Conservation (phyloP, 2,329 filamentous ascomycete genomes). For the Aspergillus aculeatus region DNA sequence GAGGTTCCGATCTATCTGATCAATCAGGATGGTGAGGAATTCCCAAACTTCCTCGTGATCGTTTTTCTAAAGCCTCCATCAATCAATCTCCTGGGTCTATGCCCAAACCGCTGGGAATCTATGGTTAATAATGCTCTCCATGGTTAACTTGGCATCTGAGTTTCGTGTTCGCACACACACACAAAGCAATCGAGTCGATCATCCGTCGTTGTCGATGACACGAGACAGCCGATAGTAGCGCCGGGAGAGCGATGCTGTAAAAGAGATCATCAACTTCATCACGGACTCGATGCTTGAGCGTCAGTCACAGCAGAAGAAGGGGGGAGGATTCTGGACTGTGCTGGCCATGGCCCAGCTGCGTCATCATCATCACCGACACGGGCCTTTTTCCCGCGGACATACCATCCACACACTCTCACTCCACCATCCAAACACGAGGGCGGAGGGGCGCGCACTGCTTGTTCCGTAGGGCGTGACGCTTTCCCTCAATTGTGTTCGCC, state of each 20-base stretch:
- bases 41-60: background rate
- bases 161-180: background rate
- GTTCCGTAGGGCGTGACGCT: background rate
- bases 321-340: no score
- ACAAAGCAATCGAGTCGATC: background rate
- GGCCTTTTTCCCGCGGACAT: background rate
- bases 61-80: background rate
- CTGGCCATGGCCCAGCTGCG: background rate
- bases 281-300: background rate
- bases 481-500: background rate
- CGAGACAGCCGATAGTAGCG: background rate
- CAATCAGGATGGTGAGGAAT: background rate
- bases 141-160: background rate
- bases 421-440: background rate
- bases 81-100: background rate
- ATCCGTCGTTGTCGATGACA: background rate
- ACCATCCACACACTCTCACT: background rate
- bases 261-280: background rate
- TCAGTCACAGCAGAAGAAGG: background rate
- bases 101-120: background rate
- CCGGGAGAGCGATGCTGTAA: background rate
- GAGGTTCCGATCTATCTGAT: background rate
- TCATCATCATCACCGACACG: background rate
- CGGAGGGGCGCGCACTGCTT: background rate
- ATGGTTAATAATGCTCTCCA: background rate